These are phyloP conservation scores for Jatropha multifida DNA, from an alignment of 441 rosid genomes.

Conservation along the genomic window DNA sequence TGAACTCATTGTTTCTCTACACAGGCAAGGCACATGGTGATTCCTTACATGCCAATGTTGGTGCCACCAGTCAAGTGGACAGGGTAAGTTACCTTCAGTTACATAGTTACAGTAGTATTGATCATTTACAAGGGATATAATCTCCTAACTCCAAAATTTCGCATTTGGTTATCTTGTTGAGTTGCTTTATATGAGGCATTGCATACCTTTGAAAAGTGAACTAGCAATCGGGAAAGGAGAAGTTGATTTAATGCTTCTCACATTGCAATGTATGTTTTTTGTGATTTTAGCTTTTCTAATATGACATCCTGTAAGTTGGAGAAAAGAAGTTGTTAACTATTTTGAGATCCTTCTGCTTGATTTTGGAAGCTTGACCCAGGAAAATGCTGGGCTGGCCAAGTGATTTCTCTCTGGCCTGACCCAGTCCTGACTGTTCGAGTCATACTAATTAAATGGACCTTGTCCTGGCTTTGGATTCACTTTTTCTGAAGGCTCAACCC, in stretches of 20 bases:
- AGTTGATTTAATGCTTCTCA: not conserved
- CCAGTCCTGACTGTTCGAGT: no score
- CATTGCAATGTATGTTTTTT: not conserved
- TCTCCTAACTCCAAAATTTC: not conserved
- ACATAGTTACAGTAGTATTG: constrained; percentile 6
- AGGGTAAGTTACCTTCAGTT: constrained; percentile 48
- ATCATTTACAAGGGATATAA: constrained; percentile 5
- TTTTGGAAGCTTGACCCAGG: not conserved
- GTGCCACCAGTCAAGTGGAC: constrained; percentile 93
- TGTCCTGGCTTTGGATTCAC: no score
- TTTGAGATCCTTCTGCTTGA: not conserved
- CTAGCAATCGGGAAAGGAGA: not conserved
- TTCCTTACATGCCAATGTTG: constrained; percentile 99
- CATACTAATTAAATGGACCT: no score
- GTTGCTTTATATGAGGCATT: not conserved
- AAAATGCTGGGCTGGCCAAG: no score
- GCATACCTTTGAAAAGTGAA: not conserved
- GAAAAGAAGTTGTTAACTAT: not conserved
- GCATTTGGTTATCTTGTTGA: not conserved
- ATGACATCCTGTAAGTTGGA: not conserved
- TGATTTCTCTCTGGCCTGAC: not conserved
- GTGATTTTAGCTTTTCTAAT: not conserved
- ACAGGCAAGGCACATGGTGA: constrained; percentile 94
- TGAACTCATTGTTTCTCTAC: constrained; percentile 27
- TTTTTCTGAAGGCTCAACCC: not conserved